phyloP scores from a whole-genome alignment of 257 asterid genomes.

The Thymus quinquecostatus region DNA sequence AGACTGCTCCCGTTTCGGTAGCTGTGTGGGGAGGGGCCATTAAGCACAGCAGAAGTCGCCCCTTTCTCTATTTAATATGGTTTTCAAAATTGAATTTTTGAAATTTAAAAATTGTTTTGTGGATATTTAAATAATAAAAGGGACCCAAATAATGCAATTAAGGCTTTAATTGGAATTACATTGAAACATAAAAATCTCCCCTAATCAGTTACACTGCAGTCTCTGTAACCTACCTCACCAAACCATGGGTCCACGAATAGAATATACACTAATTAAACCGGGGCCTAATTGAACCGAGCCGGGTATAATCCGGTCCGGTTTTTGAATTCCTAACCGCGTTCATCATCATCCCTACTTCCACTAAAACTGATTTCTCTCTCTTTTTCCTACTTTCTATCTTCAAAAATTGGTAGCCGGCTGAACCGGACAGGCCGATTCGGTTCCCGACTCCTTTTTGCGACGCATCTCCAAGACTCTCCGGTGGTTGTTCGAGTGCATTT shows the following conservation, averaged over 20 bases:
- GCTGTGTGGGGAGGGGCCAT: not conserved
- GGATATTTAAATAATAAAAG: not conserved
- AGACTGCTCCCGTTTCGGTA: not conserved
- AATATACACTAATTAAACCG: slow-evolving; percentile 63
- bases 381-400: slow-evolving; percentile 34
- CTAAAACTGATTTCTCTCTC: slow-evolving; percentile 15
- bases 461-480: slow-evolving; percentile 70
- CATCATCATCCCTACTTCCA: not conserved
- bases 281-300: slow-evolving; percentile 35
- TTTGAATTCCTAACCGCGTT: slow-evolving; percentile 5
- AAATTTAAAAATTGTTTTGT: no score
- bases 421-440: slow-evolving; percentile 31
- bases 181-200: slow-evolving; percentile 49
- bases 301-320: slow-evolving; percentile 33
- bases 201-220: slow-evolving; percentile 51
- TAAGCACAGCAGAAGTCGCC: not conserved
- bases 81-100: not conserved
- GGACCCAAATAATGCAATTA: slow-evolving; percentile 12
- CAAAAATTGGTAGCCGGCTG: slow-evolving; percentile 48
- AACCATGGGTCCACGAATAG: slow-evolving; percentile 49
- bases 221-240: slow-evolving; percentile 56
- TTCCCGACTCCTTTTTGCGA: slow-evolving; percentile 53
- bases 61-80: slow-evolving; percentile 15
- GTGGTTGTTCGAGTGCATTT: slow-evolving; percentile 63
- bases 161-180: slow-evolving; percentile 35